phyloP scores from a whole-genome alignment of 768 basidiomycete genomes.

The Trametopsis cervina region DNA sequence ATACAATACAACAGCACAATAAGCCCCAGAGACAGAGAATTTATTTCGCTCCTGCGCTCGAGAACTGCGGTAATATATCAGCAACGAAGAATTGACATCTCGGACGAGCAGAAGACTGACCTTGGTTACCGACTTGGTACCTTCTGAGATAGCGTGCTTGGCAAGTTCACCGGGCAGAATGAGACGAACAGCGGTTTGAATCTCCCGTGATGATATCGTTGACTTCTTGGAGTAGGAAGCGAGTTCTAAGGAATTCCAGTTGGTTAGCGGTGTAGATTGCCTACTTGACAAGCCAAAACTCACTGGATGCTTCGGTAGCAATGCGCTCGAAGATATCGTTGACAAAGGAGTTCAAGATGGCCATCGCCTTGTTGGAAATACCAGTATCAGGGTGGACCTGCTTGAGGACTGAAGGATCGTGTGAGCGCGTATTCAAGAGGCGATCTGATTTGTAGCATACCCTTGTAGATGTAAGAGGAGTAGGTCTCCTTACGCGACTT shows the following conservation, averaged over 20 bases:
- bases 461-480: slow-evolving; percentile 90
- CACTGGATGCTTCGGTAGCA: slow-evolving; percentile 84
- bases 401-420: slow-evolving; percentile 63
- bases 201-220: slow-evolving; percentile 97
- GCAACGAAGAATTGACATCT: background rate
- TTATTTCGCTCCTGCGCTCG: slow-evolving; percentile 66
- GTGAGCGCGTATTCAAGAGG: background rate
- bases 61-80: slow-evolving; percentile 41
- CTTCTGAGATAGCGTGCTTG: slow-evolving; percentile 92
- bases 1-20: slow-evolving; percentile 11
- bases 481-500: slow-evolving; percentile 89
- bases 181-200: slow-evolving; percentile 93
- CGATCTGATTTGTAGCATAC: slow-evolving; percentile 34
- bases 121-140: slow-evolving; percentile 89
- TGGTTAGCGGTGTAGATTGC: slow-evolving; percentile 2
- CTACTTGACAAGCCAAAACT: slow-evolving; percentile 22
- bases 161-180: slow-evolving; percentile 95
- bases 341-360: slow-evolving; percentile 93
- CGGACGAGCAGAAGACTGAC: slow-evolving; percentile 28
- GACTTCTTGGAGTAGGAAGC: slow-evolving; percentile 98
- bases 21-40: slow-evolving; percentile 5
- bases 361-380: slow-evolving; percentile 99
- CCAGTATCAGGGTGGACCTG: slow-evolving; percentile 99
- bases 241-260: slow-evolving; percentile 62
- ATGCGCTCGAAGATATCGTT: slow-evolving; percentile 96